Evolutionary conservation across 805 yeast species (phyloP).

Genomic region (Zygosaccharomyces lentus): DNA sequence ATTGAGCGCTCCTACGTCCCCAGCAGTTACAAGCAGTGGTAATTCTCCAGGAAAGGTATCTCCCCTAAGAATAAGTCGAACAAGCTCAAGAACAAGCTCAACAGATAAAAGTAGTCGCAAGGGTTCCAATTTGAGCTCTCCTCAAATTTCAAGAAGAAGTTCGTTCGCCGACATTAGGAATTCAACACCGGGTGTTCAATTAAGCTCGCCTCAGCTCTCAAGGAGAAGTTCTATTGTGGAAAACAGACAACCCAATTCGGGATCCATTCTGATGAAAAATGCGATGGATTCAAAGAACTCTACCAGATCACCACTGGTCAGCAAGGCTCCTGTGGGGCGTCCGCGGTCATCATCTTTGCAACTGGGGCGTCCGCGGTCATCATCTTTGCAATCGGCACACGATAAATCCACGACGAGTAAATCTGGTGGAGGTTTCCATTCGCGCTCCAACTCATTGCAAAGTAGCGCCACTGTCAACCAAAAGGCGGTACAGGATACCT

Average conservation of each 20-base stretch:
- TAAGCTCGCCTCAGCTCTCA: slow-evolving; percentile 18
- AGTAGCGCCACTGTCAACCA: slow-evolving; percentile 29
- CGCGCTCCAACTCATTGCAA: slow-evolving; percentile 33
- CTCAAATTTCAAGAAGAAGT: slow-evolving; percentile 21
- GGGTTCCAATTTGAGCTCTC: slow-evolving; percentile 13
- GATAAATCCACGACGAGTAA: slow-evolving; percentile 3
- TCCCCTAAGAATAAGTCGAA: slow-evolving; percentile 20
- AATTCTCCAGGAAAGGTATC: slow-evolving; percentile 17
- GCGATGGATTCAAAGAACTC: slow-evolving; percentile 8
- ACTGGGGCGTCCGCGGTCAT: slow-evolving; percentile 29
- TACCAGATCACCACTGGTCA: slow-evolving; percentile 6
- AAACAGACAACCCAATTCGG: slow-evolving; percentile 5
- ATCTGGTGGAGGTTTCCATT: slow-evolving; percentile 5
- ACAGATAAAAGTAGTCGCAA: slow-evolving; percentile 9
- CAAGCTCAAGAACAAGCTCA: slow-evolving; percentile 24
- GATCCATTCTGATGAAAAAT: slow-evolving; percentile 2
- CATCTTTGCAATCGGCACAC: slow-evolving; percentile 31
- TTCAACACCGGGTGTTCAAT: slow-evolving; percentile 2
- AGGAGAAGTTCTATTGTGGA: slow-evolving; percentile 20
- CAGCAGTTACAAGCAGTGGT: slow-evolving; percentile 13
- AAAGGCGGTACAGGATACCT: slow-evolving; percentile 26
- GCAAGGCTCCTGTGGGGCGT: slow-evolving; percentile 15
- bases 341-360: slow-evolving; percentile 31
- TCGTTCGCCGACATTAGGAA: slow-evolving; percentile 14
- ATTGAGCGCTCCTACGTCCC: slow-evolving; percentile 11